Conservation (phyloP, 2,329 filamentous ascomycete species). For the Botrytis galanthina region DNA sequence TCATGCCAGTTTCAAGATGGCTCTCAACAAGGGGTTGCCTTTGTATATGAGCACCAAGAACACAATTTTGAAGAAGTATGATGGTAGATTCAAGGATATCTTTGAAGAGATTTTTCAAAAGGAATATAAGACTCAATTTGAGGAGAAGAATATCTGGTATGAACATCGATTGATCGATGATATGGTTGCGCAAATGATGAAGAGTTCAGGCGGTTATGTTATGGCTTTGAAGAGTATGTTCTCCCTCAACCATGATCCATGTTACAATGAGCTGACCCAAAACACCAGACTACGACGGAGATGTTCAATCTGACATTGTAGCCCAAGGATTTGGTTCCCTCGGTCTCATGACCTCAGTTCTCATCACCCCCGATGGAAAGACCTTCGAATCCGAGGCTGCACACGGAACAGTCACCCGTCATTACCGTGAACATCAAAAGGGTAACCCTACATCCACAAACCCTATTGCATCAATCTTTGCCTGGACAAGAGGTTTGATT, state of each 20-base stretch:
- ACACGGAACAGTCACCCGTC: slow-evolving; percentile 95
- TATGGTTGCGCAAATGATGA: slow-evolving; percentile 99
- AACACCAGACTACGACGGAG: slow-evolving; percentile 77
- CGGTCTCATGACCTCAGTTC: slow-evolving; percentile 96
- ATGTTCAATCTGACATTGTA: slow-evolving; percentile 97
- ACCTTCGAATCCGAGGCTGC: slow-evolving; percentile 97
- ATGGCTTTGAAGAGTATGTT: slow-evolving; percentile 95
- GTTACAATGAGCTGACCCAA: no score
- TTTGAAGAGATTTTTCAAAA: slow-evolving; percentile 96
- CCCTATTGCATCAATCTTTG: slow-evolving; percentile 98
- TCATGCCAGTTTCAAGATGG: slow-evolving; percentile 95
- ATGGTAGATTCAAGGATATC: slow-evolving; percentile 98
- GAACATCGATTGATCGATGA: slow-evolving; percentile 99
- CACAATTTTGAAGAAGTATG: slow-evolving; percentile 98
- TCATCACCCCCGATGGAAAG: slow-evolving; percentile 94
- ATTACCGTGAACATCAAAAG: slow-evolving; percentile 99
- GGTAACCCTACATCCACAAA: slow-evolving; percentile 96
- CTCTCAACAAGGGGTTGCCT: slow-evolving; percentile 81
- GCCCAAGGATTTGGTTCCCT: slow-evolving; percentile 98
- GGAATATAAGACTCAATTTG: slow-evolving; percentile 83
- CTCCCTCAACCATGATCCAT: no score
- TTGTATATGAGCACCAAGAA: slow-evolving; percentile 99
- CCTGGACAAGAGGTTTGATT: slow-evolving; percentile 91
- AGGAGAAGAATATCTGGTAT: slow-evolving; percentile 94
- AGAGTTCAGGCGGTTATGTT: slow-evolving; percentile 92